These are phyloP conservation scores for Phytophthora sojae DNA, from an alignment of 352 stramenopile genomes.

Conservation along the genomic window DNA sequence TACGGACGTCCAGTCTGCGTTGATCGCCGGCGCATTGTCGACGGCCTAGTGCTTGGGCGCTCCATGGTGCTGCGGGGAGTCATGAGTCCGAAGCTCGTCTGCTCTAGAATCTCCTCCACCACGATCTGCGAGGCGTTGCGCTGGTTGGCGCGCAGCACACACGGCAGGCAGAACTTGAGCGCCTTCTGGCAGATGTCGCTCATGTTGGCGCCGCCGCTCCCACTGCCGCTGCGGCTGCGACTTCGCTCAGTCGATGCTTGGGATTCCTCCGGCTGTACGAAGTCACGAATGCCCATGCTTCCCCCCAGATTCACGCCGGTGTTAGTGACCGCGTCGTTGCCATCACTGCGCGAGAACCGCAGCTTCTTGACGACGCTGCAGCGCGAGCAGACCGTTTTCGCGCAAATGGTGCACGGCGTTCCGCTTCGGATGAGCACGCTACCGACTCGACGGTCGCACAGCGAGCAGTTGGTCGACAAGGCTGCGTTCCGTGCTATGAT, in stretches of 20 bases:
- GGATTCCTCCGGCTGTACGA: conserved; percentile 37
- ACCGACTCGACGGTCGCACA: conserved; percentile 45
- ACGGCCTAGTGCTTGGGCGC: conserved; percentile 23
- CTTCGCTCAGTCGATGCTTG: conserved; percentile 37
- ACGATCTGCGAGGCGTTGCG: conserved; percentile 51
- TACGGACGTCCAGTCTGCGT: conserved; percentile 32
- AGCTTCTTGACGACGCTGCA: conserved; percentile 64
- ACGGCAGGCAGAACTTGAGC: conserved; percentile 60
- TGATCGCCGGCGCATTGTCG: conserved; percentile 32
- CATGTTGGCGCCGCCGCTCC: conserved; percentile 30
- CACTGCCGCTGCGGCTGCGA: conserved; percentile 26
- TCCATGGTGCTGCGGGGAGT: conserved; percentile 24
- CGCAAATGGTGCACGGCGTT: conserved; percentile 39
- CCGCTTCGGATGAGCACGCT: conserved; percentile 45
- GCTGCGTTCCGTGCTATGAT: conserved; percentile 7
- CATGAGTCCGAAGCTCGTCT: conserved; percentile 32
- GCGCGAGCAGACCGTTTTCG: conserved; percentile 51
- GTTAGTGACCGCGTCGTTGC: conserved; percentile 6
- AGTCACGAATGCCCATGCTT: conserved; percentile 36
- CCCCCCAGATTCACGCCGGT: conserved; percentile 24
- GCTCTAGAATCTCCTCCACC: conserved; percentile 47
- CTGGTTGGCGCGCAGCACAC: conserved; percentile 50
- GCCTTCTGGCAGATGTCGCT: conserved; percentile 52
- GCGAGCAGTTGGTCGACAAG: conserved; percentile 40
- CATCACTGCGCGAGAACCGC: conserved; percentile 43